Conservation (phyloP, 305 asterid genomes). For the Fraxinus angustifolia region DNA sequence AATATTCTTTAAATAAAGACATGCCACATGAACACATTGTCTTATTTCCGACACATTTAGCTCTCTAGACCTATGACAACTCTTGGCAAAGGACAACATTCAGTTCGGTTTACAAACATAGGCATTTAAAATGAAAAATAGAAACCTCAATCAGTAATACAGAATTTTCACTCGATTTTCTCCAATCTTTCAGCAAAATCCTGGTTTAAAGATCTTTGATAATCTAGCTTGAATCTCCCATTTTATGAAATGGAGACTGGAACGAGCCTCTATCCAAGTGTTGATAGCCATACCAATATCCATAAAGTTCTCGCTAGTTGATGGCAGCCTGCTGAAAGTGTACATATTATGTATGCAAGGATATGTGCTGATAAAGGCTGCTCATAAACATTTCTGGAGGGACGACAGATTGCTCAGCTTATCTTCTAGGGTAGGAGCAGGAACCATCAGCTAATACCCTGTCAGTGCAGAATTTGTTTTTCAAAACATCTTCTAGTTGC, state of each 20-base stretch:
- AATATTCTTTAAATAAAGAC: background rate
- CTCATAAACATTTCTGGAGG: background rate
- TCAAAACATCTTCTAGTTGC: constrained; percentile 44
- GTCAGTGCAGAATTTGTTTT: constrained; percentile 30
- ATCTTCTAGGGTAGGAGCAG: constrained; percentile 14
- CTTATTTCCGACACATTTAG: background rate
- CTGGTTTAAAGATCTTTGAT: background rate
- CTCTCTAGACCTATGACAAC: background rate
- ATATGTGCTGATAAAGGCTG: background rate
- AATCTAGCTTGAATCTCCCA: background rate
- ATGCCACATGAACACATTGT: background rate
- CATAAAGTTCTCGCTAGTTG: background rate
- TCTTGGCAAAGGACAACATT: background rate
- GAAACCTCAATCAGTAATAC: background rate
- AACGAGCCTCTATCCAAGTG: background rate
- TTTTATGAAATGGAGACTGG: background rate
- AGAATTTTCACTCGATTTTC: background rate
- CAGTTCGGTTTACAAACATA: background rate
- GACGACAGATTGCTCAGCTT: background rate
- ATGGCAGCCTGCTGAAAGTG: background rate
- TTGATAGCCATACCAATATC: background rate
- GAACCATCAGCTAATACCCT: constrained; percentile 23
- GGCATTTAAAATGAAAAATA: background rate
- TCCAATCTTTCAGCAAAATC: background rate
- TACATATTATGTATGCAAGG: background rate